Conservation (phyloP, 192 early-diverging fungal species). For the Linnemannia hyalina region DNA sequence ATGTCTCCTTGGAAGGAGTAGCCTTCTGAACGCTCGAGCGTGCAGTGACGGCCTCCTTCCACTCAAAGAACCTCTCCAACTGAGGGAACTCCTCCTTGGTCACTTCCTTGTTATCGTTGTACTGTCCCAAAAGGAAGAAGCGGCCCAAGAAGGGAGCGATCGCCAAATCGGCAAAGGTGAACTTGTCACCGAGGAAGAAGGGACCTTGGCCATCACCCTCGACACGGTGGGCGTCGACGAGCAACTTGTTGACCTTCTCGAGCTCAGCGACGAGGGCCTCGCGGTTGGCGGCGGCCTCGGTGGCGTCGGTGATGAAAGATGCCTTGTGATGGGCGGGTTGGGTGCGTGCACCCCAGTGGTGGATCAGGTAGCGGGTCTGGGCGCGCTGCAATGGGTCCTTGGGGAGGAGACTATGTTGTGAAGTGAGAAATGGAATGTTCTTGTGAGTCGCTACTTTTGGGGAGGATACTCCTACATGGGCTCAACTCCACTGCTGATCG, state of each 20-base stretch:
- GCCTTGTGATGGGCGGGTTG: constrained; percentile 39
- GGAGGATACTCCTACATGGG: not conserved
- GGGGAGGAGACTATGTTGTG: constrained; percentile 56
- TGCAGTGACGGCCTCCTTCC: constrained; percentile 43
- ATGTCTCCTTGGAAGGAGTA: constrained; percentile 35
- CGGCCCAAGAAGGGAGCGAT: constrained; percentile 61
- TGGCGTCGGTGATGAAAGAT: constrained; percentile 17
- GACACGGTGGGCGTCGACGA: constrained; percentile 24
- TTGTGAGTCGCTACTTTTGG: not conserved
- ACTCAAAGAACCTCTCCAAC: constrained; percentile 49
- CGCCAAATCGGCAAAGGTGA: constrained; percentile 62
- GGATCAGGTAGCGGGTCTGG: constrained; percentile 59
- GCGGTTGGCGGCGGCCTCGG: constrained; percentile 40
- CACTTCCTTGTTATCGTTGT: constrained; percentile 32
- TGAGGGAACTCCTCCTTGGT: constrained; percentile 33
- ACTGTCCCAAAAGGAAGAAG: constrained; percentile 36
- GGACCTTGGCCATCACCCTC: constrained; percentile 57
- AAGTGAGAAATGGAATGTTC: not conserved
- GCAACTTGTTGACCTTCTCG: constrained; percentile 56
- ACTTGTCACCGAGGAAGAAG: constrained; percentile 63
- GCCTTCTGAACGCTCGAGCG: constrained; percentile 38
- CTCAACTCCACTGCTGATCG: not conserved
- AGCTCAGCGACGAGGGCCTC: constrained; percentile 41
- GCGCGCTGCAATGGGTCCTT: constrained; percentile 60
- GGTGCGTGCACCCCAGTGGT: constrained; percentile 55